These are phyloP conservation scores for Aureobasidium sp. DNA, from an alignment of 2,329 filamentous ascomycete genomes.

Conservation along the genomic window DNA sequence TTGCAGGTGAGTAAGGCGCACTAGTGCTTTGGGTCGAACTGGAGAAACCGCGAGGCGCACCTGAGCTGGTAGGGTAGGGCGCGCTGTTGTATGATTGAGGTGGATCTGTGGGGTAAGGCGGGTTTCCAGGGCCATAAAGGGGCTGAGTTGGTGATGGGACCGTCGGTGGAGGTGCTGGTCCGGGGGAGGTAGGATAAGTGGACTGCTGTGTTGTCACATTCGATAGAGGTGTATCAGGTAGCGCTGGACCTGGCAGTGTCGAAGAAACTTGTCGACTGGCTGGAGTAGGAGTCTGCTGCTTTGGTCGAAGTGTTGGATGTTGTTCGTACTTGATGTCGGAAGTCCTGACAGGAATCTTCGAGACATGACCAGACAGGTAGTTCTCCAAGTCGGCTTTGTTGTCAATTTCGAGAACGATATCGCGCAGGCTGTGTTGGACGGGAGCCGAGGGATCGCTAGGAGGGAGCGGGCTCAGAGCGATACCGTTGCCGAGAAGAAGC, in stretches of 20 bases:
- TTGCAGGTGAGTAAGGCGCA: not conserved
- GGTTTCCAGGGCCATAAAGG: not conserved
- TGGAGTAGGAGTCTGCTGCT: constrained; percentile 11
- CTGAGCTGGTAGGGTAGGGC: constrained; percentile 21
- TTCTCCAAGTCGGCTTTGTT: constrained; percentile 80
- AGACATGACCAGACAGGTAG: constrained; percentile 61
- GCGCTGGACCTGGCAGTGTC: not conserved
- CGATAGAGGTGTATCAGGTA: not conserved
- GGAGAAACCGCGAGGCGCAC: not conserved
- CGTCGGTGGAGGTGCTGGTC: not conserved
- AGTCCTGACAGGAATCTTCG: constrained; percentile 57
- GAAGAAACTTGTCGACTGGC: constrained; percentile 3
- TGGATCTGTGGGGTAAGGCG: constrained; percentile 14
- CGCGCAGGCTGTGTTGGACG: constrained; percentile 63
- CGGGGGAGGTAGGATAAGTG: not conserved
- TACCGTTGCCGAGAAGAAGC: constrained; percentile 78
- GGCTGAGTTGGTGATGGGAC: not conserved
- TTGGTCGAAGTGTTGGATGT: constrained; percentile 47
- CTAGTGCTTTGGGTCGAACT: not conserved
- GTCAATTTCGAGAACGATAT: constrained; percentile 72
- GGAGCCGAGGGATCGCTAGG: constrained; percentile 28
- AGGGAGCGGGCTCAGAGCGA: constrained; percentile 66
- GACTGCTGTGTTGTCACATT: not conserved
- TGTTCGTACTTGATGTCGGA: constrained; percentile 78
- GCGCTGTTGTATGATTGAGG: constrained; percentile 18